Base-by-base conservation (phyloP, 2,329 filamentous ascomycete species). In the Paraconiothyrium sp. region DNA sequence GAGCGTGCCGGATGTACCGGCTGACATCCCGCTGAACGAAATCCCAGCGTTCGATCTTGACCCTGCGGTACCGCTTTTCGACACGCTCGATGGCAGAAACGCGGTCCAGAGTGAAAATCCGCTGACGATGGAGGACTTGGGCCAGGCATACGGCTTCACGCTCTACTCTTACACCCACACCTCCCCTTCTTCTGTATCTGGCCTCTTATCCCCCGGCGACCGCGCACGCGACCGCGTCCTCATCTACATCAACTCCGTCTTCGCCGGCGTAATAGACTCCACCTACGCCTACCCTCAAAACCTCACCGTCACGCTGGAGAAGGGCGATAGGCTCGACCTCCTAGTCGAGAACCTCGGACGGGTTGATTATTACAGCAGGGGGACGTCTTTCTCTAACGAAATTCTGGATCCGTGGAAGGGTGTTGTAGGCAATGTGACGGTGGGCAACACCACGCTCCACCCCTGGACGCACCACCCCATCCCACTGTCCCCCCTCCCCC, bases 261-360 rank as follows among this genome's bases (percentile, higher is more conserved):
- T 73, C 7, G 62, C 72, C 16, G 83, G 83, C 1, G 80, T 85
- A 4, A 80, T 85, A 34, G 84, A 86, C 61, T 81, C 76, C 64
- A 79, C 76, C 20, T 84, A 85, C 65, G 62, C 70, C 44, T 63
- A 68, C 10, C 82, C 83, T 0, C 69, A 70, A 1, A 75, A 72
- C 4, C 76, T 85, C 13, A 76, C 60, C 0, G 54, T 85, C 1
- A 60, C 68, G 0, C 70, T 85, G 8, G 65, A 71, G 20, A 63
- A 67, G 1, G 81, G 81, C 6, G 82, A 84, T 63, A 75, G 66
- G 27, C 62, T 85, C 5, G 74, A 79, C 59, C 76, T 85, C 0
- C 68, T 85, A 3, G 79, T 84, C 1, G 84, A 86, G 69, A 85
- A 85, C 54, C 75, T 85, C n/a, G 84, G 83, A 1, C 78, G 84